Conservation (phyloP, 2,329 filamentous ascomycete species). For the Pseudohalonectria lignicola region DNA sequence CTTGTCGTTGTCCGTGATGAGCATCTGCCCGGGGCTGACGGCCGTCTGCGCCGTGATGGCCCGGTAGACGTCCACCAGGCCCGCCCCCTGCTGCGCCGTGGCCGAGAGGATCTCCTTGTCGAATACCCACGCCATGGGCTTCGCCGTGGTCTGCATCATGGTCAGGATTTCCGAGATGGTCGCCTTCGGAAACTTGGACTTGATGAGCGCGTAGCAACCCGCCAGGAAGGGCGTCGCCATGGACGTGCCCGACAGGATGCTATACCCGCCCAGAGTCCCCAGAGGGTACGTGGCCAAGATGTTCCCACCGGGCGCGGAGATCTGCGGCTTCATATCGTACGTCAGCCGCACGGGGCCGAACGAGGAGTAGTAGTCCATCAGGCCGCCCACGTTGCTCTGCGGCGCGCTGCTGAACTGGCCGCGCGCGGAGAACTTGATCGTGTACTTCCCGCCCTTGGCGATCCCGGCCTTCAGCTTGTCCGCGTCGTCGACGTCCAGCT, state of each 20-base stretch:
- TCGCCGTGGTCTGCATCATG: constrained; percentile 18
- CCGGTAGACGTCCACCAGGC: constrained; percentile 19
- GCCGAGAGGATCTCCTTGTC: constrained; percentile 16
- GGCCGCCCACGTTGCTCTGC: constrained; percentile 6
- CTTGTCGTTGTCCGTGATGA: constrained; percentile 8
- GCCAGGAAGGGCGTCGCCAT: constrained; percentile 23
- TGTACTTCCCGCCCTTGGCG: constrained; percentile 5
- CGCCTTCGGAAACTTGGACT: constrained; percentile 16
- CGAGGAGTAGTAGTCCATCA: constrained; percentile 12
- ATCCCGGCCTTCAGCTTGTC: constrained; percentile 5
- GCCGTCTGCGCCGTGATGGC: constrained; percentile 13
- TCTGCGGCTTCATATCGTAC: constrained; percentile 16
- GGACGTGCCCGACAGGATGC: constrained; percentile 22
- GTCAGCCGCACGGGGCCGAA: constrained; percentile 11
- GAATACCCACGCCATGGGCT: constrained; percentile 13
- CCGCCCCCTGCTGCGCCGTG: constrained; percentile 21
- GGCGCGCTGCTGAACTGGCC: constrained; percentile 8
- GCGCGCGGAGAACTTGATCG: constrained; percentile 9
- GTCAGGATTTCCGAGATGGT: constrained; percentile 15
- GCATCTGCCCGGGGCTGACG: constrained; percentile 13
- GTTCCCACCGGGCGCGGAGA: constrained; percentile 21
- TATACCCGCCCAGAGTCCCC: constrained; percentile 16
- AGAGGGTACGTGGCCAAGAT: constrained; percentile 23
- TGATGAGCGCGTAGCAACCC: constrained; percentile 21
- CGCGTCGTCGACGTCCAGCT: constrained; percentile 3